Conservation (phyloP, 192 early-diverging fungal species). For the Chytriomyces confervae region DNA sequence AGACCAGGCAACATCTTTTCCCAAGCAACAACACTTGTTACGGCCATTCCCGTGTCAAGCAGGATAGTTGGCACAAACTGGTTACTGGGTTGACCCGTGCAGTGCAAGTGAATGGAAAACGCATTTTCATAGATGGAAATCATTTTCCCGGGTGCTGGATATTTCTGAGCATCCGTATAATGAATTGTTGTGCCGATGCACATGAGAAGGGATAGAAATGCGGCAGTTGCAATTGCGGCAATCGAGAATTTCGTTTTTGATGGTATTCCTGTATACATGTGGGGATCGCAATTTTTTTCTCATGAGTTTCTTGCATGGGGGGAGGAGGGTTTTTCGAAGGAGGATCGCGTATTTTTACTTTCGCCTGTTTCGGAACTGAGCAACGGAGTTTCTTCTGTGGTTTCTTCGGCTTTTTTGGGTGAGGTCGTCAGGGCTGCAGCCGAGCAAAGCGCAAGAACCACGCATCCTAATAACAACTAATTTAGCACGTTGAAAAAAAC, state of each 20-base stretch:
- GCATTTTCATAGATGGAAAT: constrained; percentile 6
- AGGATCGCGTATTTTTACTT: no score
- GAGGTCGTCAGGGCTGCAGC: background rate
- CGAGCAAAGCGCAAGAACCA: background rate
- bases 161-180: constrained; percentile 9
- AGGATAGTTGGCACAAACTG: constrained; percentile 24
- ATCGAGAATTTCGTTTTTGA: background rate
- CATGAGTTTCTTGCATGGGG: no score
- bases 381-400: no score
- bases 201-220: constrained; percentile 7
- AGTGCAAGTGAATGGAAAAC: constrained; percentile 1
- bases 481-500: background rate
- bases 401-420: background rate
- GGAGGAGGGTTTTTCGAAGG: no score
- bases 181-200: constrained; percentile 4
- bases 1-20: background rate
- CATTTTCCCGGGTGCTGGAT: constrained; percentile 12
- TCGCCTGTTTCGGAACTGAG: no score
- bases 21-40: constrained; percentile 18
- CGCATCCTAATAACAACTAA: background rate
- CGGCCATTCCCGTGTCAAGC: constrained; percentile 28
- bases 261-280: no score
- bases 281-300: no score
- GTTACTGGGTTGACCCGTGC: background rate
- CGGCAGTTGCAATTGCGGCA: background rate